Base-by-base conservation (phyloP, 495 filamentous ascomycete species). In the Talaromyces nanjingensis region DNA sequence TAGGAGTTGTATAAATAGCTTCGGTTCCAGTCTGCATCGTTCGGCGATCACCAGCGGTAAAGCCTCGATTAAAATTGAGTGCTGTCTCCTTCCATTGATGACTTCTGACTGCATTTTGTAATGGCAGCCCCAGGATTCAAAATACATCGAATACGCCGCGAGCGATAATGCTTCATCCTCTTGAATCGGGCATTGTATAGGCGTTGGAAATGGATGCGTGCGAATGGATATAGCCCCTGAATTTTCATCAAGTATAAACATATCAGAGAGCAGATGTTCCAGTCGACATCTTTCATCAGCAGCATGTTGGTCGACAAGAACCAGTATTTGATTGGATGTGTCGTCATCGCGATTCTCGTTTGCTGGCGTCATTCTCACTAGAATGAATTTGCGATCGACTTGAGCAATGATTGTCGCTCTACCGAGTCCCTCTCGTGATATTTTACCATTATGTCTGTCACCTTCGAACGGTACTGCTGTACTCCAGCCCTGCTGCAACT, bases 241-340 rank as follows among this genome's bases (percentile, higher is more conserved):
- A n/a, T 22, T 34, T 61, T 37, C 57, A 47, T 65, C 45, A 11
- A 56, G 16, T 54, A 7, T 37, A 53, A 63, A 84, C 5, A 88
- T 70, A 9, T 86, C 83, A 20, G 69, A 63, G 42, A 90, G 77
- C 0, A 98, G 79, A 0, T 70, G 70, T 73, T 98, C 94, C 7
- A 97, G 83, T 6, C 88, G 84, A 68, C 89, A 88, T 20, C 94
- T 83, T 73, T 98, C 94, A 73, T 96, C 91, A 1, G 93, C 94
- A 9, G 94, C 94, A 71, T 98, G 94, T 68, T 98, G 94, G 71
- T 98, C 94, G 53, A 98, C 83, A 9, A 97, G 79, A 0, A 96
- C 82, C 1, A 98, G 77, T 11, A 57, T 59, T 25, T 25, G 33
- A 25, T 6, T 29, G 12, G 56, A 69, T 27, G 56, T 39, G 7